Evolutionary conservation across 78 protist species (phyloP), one percentile per base, ranked within the genome.

Genomic region (Neovahlkampfia damariscottae): DNA sequence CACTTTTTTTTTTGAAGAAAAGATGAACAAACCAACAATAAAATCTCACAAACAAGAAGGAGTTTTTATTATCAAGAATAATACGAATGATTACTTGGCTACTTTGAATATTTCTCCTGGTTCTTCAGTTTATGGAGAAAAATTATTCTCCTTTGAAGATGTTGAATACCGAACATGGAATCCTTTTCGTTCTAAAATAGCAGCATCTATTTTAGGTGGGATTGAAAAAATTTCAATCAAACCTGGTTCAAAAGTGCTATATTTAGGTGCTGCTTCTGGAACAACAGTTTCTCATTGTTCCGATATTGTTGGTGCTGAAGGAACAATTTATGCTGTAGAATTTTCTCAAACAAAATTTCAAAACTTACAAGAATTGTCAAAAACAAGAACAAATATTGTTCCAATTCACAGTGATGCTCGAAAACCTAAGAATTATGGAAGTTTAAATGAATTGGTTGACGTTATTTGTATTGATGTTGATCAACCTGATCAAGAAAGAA

Each of bases 361-460:
- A 27, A 99, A 98, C 79, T 84, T 98, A 37, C 72, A 97, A 84
- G 91, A 92, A 78, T 79, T 97, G 79, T 99, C 99, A 62, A 94
- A 97, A 88, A 88, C 90, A 83, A 77, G 99, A 59, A 86, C 96
- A 19, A 98, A 98, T 91, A 83, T 98, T 35, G 90, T 98, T 80
- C 99, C 99, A 68, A 97, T 98, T 70, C 80, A 97, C 35, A 99
- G 94, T 82, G 99, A 98, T 71, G 99, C 99, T 0, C 92, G 99
- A 31, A 90, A 87, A 84, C 99, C 99, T 19, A 88, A 85, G 75
- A 90, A 92, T 74, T 96, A 96, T 95, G 72, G 98, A 71, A 96
- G 94, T 98, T 88, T 97, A 40, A 91, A 96, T 36, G 94, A 93
- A 59, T 96, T 98, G 99, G 99, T 96, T 7, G 99, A 98, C 80